A percentile compares a stretch with the other conserved stretches of the same genome.
Evolutionary conservation across 805 yeast species (phyloP).

Genomic region (Wickerhamiella brachini): DNA sequence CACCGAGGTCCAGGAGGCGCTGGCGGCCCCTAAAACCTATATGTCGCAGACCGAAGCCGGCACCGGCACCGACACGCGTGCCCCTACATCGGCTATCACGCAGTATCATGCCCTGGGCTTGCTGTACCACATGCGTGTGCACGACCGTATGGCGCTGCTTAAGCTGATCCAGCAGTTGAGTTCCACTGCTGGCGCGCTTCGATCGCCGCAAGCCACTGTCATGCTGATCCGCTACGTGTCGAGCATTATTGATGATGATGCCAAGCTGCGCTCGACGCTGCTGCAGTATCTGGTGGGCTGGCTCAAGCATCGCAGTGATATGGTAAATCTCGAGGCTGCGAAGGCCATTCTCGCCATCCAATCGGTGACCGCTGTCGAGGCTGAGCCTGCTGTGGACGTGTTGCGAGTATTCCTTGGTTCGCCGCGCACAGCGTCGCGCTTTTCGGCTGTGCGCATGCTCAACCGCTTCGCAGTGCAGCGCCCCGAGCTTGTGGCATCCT

Average conservation of each 20-base stretch:
- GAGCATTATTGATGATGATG: constrained; percentile 57
- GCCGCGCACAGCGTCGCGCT: constrained; percentile 79
- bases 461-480: constrained; percentile 70
- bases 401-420: constrained; percentile 69
- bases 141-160: constrained; percentile 86
- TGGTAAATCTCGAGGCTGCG: constrained; percentile 86
- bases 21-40: constrained; percentile 39
- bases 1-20: constrained; percentile 89
- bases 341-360: constrained; percentile 50
- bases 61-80: constrained; percentile 29
- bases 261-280: constrained; percentile 43
- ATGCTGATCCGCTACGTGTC: constrained; percentile 67
- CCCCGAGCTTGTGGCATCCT: constrained; percentile 57
- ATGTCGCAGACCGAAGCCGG: constrained; percentile 14
- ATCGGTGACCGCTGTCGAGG: constrained; percentile 44
- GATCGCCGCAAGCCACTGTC: constrained; percentile 70
- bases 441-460: constrained; percentile 84
- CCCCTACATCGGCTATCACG: constrained; percentile 64
- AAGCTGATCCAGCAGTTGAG: constrained; percentile 73
- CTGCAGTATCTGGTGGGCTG: constrained; percentile 54
- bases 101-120: constrained; percentile 95
- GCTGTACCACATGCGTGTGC: constrained; percentile 73
- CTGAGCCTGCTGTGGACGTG: constrained; percentile 53
- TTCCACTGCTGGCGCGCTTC: constrained; percentile 41
- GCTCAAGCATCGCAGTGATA: constrained; percentile 68